Base-by-base conservation (phyloP, 1,284 basidiomycete species). In the Cronartium quercuum region DNA sequence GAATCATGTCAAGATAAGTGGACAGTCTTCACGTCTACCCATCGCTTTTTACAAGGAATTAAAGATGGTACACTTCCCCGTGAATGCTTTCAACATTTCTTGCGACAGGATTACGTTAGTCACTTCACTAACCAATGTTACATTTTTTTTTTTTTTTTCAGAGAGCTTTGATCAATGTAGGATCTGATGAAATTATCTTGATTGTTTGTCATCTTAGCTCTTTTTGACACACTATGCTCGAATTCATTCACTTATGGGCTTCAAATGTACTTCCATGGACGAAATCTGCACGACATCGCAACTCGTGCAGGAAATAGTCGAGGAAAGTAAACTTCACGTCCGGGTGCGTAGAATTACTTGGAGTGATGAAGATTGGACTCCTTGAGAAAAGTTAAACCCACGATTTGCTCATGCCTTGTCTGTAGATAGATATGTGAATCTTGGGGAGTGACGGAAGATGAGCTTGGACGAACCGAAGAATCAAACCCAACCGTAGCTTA, bases 41-140 rank as follows among this genome's bases (percentile, higher is more conserved):
- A 77, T 76, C 76, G 76, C 0, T 77, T 78, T 75, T 61, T 78
- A 61, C 66, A 76, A 76, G 62, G 77, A 62, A 71, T 79, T 41
- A 76, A 78, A 29, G 62, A 77, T 57, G 78, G 78, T 34, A 78
- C 76, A 68, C 79, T 75, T 68, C 80, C 76, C 51, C 78, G 82
- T 38, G 84, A 87, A 37, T 84, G 85, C 35, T 96, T 97, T 82
- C 80, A 90, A 29, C 89, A 93, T 81, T 98, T 95, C 81, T 89
- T 97, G 83, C 90, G 82, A 75, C 85, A 86, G 77, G 85, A 86
- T 77, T 86, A 85, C 61, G 67, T 69, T 5, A 60, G 35, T 69
- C 37, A 9, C 55, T 41, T 61, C 24, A 5, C 9, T n/a, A 15
- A 6, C 5, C 29, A 5, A 3, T 42, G 3, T 40, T 44, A 5